Base-by-base conservation (phyloP, 371 early-diverging fungal genomes). In the Racocetra persica region DNA sequence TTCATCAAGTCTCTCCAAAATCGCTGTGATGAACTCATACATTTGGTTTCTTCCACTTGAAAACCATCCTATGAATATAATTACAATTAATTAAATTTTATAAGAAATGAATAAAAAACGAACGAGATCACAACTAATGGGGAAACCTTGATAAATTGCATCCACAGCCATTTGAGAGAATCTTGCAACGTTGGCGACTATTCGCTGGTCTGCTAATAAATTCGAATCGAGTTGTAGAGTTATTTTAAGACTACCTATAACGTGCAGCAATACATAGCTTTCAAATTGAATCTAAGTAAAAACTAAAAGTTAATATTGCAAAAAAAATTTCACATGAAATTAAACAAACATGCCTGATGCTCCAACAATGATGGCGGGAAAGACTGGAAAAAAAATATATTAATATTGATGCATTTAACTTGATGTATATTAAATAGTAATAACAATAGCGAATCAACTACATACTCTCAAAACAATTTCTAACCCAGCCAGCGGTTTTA, bases 121-220 rank as follows among this genome's bases (percentile, higher is more conserved):
- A 26, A 63, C 3, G 36, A 20, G 6, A 4, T 10, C 7, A 57
- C 22, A 57, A 57, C 4, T 5, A 38, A 45, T 72, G 14, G 70
- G 76, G 38, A 54, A 82, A 84, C 92, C 92, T 83, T 93, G 93
- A 62, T 91, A 89, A 0, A 92, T 88, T 36, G 88, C 83, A 82
- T 94, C 95, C 8, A 93, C 92, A n/a, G 91, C 84, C 14, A 91
- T 49, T 81, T 90, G 91, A 11, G 88, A 82, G 80, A 92, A 92
- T 81, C 89, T 91, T 6, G 88, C 84, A 2, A 92, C 81, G 60
- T 90, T 92, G 7, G 81, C 57, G 59, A 92, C 77, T 0, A 90
- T 82, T 5, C 88, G 85, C 18, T 84, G 83, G 70, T 90, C 89
- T 0, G 72, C 41, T 32, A 92, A 72, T 2, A 90, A 22, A 55